Conservation (phyloP, 805 yeast species). For the Brettanomyces anomalus region DNA sequence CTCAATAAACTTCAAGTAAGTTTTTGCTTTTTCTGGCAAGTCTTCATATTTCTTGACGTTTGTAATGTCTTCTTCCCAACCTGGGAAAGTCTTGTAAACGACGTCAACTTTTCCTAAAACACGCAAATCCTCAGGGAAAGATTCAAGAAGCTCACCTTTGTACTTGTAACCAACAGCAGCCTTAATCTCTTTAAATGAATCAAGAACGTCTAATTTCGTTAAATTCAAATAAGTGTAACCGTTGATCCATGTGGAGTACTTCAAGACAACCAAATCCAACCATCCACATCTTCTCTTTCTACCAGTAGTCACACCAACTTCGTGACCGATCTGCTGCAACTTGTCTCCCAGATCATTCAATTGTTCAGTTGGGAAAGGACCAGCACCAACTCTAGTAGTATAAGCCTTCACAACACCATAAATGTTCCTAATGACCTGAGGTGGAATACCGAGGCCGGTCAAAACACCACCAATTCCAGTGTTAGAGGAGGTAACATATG, state of each 20-base stretch:
- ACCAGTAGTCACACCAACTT: slow-evolving; percentile 96
- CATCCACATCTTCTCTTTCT: slow-evolving; percentile 99
- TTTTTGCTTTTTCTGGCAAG: slow-evolving; percentile 81
- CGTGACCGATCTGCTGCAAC: slow-evolving; percentile 88
- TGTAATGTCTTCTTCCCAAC: slow-evolving; percentile 87
- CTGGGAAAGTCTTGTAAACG: slow-evolving; percentile 83
- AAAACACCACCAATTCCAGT: slow-evolving; percentile 98
- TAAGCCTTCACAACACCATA: slow-evolving; percentile 98
- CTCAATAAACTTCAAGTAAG: slow-evolving; percentile 79
- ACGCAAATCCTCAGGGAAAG: slow-evolving; percentile 89
- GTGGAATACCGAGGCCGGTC: slow-evolving; percentile 97
- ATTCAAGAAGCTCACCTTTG: slow-evolving; percentile 63
- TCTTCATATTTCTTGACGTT: slow-evolving; percentile 59
- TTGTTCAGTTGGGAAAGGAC: slow-evolving; percentile 98
- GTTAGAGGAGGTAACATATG: slow-evolving; percentile 90
- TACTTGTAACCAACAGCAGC: slow-evolving; percentile 78
- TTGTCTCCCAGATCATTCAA: slow-evolving; percentile 79
- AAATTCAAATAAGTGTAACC: slow-evolving; percentile 93
- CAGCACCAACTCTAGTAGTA: slow-evolving; percentile 98
- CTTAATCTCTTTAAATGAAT: slow-evolving; percentile 78
- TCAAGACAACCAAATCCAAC: slow-evolving; percentile 92
- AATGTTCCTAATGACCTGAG: slow-evolving; percentile 65
- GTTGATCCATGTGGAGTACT: slow-evolving; percentile 83
- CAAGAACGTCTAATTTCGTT: slow-evolving; percentile 93
- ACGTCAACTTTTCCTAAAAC: slow-evolving; percentile 85